A percentile compares a stretch with the other conserved stretches of the same genome.
Evolutionary conservation across 352 stramenopile species (phyloP).

Genomic region (Lagenidium sp.): DNA sequence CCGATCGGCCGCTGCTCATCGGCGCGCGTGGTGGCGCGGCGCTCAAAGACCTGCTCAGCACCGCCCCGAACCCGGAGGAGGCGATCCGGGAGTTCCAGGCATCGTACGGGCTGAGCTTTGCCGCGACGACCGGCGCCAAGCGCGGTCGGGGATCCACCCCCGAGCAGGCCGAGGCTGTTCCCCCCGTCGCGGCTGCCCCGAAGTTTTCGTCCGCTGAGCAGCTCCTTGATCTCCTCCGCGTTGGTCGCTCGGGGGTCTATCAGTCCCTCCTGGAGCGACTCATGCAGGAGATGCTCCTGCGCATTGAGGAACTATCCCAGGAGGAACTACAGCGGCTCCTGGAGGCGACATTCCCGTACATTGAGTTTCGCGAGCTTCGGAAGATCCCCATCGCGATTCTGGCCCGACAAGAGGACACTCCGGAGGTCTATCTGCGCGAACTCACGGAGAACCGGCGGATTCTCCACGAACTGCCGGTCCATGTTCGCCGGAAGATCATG

Average conservation of each 20-base stretch:
- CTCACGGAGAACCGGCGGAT: conserved; percentile 78
- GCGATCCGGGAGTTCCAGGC: conserved; percentile 76
- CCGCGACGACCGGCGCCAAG: conserved; percentile 16
- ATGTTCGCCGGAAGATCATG: conserved; percentile 78
- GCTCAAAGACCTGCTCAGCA: conserved; percentile 78
- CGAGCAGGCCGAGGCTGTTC: too few relatives aligned
- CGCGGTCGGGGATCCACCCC: not conserved
- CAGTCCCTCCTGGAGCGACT: conserved; percentile 60
- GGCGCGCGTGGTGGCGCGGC: conserved; percentile 59
- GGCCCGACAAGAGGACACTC: conserved; percentile 69
- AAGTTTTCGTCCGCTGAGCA: conserved; percentile 50
- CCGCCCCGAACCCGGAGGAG: conserved; percentile 73
- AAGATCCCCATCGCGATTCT: conserved; percentile 79
- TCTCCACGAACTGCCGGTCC: conserved; percentile 63
- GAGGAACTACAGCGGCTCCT: conserved; percentile 60
- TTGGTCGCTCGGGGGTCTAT: conserved; percentile 54
- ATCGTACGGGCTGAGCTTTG: conserved; percentile 42
- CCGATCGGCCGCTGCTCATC: conserved; percentile 45
- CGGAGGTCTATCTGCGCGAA: conserved; percentile 63
- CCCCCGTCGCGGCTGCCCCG: too few relatives aligned
- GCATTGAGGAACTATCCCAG: conserved; percentile 59
- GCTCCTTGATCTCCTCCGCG: conserved; percentile 69
- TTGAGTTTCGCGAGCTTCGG: conserved; percentile 82
- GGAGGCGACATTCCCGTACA: conserved; percentile 80
- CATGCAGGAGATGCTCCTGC: conserved; percentile 61